These are phyloP conservation scores for Yueomyces sp. DNA, from an alignment of 1,139 yeast genomes.

Conservation along the genomic window DNA sequence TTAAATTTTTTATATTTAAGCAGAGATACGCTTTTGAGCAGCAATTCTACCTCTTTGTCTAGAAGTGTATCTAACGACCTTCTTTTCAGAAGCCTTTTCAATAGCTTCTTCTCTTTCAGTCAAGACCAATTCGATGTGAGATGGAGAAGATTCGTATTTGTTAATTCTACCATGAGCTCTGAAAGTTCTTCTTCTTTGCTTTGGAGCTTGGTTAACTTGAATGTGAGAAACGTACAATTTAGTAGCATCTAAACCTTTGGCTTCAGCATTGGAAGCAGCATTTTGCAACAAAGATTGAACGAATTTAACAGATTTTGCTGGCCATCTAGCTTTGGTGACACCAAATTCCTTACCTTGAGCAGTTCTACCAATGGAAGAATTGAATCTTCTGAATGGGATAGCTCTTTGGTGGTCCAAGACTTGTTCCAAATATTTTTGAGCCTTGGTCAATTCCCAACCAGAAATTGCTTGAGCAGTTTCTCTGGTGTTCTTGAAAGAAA, in stretches of 20 bases:
- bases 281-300: conserved; percentile 89
- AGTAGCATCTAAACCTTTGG: conserved; percentile 94
- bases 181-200: conserved; percentile 99
- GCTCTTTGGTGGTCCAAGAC: conserved; percentile 98
- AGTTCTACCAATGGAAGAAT: conserved; percentile 95
- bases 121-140: conserved; percentile 95
- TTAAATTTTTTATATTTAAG: conserved; percentile 21
- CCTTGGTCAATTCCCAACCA: conserved; percentile 96
- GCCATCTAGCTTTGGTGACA: conserved; percentile 99
- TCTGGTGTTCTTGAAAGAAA: conserved; percentile 99
- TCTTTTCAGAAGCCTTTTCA: conserved; percentile 82
- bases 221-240: conserved; percentile 93
- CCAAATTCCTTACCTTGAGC: conserved; percentile 99
- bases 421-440: conserved; percentile 91
- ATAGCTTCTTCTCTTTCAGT: conserved; percentile 93
- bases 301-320: conserved; percentile 95
- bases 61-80: conserved; percentile 56
- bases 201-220: conserved; percentile 99
- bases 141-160: conserved; percentile 97
- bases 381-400: conserved; percentile 98
- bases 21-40: conserved; percentile 63
- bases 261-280: conserved; percentile 99
- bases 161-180: conserved; percentile 99
- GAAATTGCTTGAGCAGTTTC: conserved; percentile 97
- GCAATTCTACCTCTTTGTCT: conserved; percentile 93